Percentiles rank a stretch among this genome's conserved stretches.
Evolutionary conservation across 306 rosid species (phyloP).

Genomic region (Gillenia trifoliata): DNA sequence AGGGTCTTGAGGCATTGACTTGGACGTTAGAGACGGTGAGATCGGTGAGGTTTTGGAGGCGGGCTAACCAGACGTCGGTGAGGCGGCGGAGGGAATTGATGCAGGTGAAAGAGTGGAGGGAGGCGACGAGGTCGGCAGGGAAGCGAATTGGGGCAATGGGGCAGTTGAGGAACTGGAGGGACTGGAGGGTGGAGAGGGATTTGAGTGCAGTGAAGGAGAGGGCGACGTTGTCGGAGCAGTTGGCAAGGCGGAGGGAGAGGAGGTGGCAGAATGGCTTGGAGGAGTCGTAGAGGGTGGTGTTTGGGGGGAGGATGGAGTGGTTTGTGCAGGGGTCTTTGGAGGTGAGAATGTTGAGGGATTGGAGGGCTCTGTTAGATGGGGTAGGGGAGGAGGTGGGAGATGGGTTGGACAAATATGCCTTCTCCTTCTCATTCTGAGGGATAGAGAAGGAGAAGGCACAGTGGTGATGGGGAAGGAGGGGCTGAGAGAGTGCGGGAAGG

Average conservation of each 20-base stretch:
- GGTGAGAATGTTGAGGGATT: too few relatives aligned
- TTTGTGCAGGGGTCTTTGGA: too few relatives aligned
- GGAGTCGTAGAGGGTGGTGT: too few relatives aligned
- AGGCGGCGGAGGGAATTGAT: constrained; percentile 49
- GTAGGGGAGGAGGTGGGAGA: too few relatives aligned
- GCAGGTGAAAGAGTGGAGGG: constrained; percentile 74
- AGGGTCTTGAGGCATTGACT: constrained; percentile 63
- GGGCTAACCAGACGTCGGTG: constrained; percentile 78
- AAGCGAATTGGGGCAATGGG: constrained; percentile 73
- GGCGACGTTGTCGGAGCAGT: constrained; percentile 68
- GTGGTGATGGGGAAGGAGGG: too few relatives aligned
- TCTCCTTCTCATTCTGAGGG: too few relatives aligned
- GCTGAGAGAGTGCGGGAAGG: too few relatives aligned
- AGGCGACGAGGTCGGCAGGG: constrained; percentile 59
- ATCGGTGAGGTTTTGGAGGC: constrained; percentile 67
- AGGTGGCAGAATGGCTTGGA: constrained; percentile 57
- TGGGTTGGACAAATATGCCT: too few relatives aligned
- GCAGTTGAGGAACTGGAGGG: constrained; percentile 70
- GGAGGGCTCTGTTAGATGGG: too few relatives aligned
- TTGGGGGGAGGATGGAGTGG: too few relatives aligned
- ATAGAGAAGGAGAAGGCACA: too few relatives aligned
- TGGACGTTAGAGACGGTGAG: constrained; percentile 54
- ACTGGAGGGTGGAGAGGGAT: constrained; percentile 65
- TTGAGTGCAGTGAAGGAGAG: constrained; percentile 82
- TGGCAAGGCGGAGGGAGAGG: constrained; percentile 53